phyloP scores from a whole-genome alignment of 1,284 basidiomycete genomes.

The Leccinum pallidistipes region DNA sequence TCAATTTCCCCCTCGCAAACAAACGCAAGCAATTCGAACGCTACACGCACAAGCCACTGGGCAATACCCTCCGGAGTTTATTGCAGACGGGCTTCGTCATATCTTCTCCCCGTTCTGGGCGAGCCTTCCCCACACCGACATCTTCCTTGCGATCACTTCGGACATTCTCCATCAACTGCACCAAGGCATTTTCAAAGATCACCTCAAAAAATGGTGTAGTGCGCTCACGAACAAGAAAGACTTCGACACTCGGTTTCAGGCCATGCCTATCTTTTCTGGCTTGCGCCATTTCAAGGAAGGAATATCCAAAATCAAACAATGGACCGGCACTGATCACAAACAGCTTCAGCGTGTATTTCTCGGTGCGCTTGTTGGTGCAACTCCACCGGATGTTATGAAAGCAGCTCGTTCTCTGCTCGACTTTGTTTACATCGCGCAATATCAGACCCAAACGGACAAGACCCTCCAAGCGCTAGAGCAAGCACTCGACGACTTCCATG shows the following conservation, averaged over 20 bases:
- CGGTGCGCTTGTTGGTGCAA: neutral
- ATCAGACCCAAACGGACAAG: neutral
- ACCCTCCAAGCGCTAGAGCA: neutral
- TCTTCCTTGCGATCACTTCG: neutral
- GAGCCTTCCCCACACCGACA: neutral
- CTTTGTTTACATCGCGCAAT: slow-evolving; percentile 1
- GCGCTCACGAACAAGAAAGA: neutral
- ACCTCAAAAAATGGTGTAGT: neutral
- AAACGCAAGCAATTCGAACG: neutral
- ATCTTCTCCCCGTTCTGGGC: slow-evolving; percentile 1
- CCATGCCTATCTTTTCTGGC: neutral
- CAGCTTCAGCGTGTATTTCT: neutral
- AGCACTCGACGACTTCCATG: neutral
- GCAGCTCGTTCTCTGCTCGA: neutral
- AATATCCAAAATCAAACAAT: neutral
- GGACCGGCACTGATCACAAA: slow-evolving; percentile 1
- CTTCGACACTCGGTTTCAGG: neutral
- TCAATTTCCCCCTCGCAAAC: neutral
- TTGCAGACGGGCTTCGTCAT: neutral
- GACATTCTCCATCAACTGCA: neutral
- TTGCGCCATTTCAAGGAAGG: neutral
- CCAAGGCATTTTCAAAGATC: slow-evolving; percentile 6
- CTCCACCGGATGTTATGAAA: neutral
- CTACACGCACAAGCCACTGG: neutral
- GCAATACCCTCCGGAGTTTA: neutral